A percentile compares a stretch with the other conserved stretches of the same genome.
phyloP scores from a whole-genome alignment of 805 yeast species.

The Candida krabiensis region DNA sequence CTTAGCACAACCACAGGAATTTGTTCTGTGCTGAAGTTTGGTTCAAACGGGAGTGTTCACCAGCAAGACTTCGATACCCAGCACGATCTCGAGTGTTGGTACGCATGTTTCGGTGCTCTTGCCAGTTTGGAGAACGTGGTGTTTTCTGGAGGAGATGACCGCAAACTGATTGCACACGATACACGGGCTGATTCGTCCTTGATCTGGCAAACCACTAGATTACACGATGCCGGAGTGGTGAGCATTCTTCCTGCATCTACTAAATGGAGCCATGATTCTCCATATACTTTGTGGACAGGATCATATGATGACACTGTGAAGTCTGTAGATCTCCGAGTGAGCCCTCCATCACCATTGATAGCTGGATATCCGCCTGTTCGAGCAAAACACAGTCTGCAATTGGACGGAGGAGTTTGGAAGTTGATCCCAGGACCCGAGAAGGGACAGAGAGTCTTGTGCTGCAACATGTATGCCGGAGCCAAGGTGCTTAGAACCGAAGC shows the following conservation, averaged over 20 bases:
- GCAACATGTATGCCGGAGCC: constrained; percentile 97
- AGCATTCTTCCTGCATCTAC: constrained; percentile 59
- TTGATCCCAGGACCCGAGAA: constrained; percentile 56
- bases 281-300: constrained; percentile 74
- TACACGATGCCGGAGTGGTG: constrained; percentile 91
- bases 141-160: constrained; percentile 92
- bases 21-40: constrained; percentile 43
- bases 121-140: constrained; percentile 56
- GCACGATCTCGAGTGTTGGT: constrained; percentile 89
- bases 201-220: constrained; percentile 43
- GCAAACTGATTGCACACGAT: constrained; percentile 73
- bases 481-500: constrained; percentile 50
- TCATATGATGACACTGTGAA: constrained; percentile 85
- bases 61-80: constrained; percentile 31
- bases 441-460: constrained; percentile 58
- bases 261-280: constrained; percentile 42
- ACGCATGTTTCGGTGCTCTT: constrained; percentile 64
- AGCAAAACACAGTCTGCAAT: constrained; percentile 41
- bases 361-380: constrained; percentile 52
- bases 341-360: constrained; percentile 39
- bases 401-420: constrained; percentile 97
- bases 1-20: constrained; percentile 73
- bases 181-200: constrained; percentile 38
- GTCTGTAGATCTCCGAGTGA: constrained; percentile 63
- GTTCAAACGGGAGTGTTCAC: constrained; percentile 12